Conservation (phyloP, 2,329 filamentous ascomycete species). For the Cladosporium velox region DNA sequence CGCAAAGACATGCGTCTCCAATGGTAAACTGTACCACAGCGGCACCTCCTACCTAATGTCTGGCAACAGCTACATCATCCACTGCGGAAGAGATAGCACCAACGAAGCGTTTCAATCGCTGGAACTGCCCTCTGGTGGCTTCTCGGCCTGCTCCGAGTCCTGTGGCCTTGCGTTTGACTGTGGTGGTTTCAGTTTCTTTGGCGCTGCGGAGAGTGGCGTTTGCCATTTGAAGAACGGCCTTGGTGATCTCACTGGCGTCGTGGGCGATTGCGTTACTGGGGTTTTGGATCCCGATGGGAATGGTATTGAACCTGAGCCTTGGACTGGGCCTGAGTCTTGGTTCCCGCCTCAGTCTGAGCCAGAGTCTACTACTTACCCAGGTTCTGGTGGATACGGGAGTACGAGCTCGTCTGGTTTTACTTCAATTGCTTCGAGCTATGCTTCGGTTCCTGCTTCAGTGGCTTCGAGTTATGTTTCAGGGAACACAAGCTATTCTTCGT, state of each 20-base stretch:
- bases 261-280: neutral
- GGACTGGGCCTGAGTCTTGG: neutral
- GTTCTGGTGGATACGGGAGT: neutral
- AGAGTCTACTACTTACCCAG: neutral
- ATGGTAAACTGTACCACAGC: slow-evolving; percentile 10
- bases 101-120: neutral
- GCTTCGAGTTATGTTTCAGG: neutral
- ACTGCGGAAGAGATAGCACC: slow-evolving; percentile 20
- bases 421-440: neutral
- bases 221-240: slow-evolving; percentile 24
- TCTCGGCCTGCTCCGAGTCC: neutral
- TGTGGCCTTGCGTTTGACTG: neutral
- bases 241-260: neutral
- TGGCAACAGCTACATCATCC: slow-evolving; percentile 17
- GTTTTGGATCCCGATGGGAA: neutral
- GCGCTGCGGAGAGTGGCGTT: slow-evolving; percentile 10
- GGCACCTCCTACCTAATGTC: slow-evolving; percentile 11
- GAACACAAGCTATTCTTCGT: neutral
- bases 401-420: neutral
- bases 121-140: neutral
- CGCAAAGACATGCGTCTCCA: neutral
- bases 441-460: neutral
- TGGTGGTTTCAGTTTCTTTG: slow-evolving; percentile 22
- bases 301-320: neutral
- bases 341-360: neutral